phyloP scores from a whole-genome alignment of 208 protist genomes.

The Acanthamoeba polyphaga region DNA sequence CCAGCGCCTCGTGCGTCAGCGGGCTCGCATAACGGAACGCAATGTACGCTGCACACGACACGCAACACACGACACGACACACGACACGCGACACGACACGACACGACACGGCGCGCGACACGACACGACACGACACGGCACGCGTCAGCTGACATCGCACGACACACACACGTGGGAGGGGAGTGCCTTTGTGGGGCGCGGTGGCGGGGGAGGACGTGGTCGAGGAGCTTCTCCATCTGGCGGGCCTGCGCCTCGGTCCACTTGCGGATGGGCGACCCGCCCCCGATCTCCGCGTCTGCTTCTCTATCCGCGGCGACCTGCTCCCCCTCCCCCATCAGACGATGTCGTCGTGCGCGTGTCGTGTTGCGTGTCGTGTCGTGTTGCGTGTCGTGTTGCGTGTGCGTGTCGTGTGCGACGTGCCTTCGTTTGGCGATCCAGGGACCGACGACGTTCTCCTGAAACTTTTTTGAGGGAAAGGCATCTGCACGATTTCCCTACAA shows the following conservation, averaged over 20 bases:
- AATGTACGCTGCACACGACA: slow-evolving; percentile 80
- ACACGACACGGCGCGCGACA: too few species aligned
- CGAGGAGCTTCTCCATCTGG: slow-evolving; percentile 77
- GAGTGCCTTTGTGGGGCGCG: slow-evolving; percentile 76
- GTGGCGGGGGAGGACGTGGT: slow-evolving; percentile 67
- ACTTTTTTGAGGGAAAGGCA: slow-evolving; percentile 79
- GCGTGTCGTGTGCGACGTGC: background rate
- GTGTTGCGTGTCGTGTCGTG: too few species aligned
- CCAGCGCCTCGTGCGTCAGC: slow-evolving; percentile 85
- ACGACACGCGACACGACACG: too few species aligned
- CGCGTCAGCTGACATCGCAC: too few species aligned
- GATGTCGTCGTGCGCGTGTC: background rate
- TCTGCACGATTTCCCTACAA: slow-evolving; percentile 85
- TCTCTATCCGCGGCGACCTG: background rate
- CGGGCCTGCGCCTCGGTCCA: slow-evolving; percentile 87
- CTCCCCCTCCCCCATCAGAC: too few species aligned
- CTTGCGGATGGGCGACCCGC: slow-evolving; percentile 87
- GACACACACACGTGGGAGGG: too few species aligned
- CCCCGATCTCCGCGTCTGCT: slow-evolving; percentile 88
- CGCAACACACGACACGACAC: too few species aligned
- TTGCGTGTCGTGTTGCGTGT: too few species aligned
- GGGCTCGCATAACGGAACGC: slow-evolving; percentile 88
- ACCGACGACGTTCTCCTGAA: slow-evolving; percentile 77
- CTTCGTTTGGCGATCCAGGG: slow-evolving; percentile 86
- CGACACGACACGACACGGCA: too few species aligned